Percentiles rank a stretch among this genome's conserved stretches.
Evolutionary conservation across 305 asterid species (phyloP).

Genomic region (Lippia alba): DNA sequence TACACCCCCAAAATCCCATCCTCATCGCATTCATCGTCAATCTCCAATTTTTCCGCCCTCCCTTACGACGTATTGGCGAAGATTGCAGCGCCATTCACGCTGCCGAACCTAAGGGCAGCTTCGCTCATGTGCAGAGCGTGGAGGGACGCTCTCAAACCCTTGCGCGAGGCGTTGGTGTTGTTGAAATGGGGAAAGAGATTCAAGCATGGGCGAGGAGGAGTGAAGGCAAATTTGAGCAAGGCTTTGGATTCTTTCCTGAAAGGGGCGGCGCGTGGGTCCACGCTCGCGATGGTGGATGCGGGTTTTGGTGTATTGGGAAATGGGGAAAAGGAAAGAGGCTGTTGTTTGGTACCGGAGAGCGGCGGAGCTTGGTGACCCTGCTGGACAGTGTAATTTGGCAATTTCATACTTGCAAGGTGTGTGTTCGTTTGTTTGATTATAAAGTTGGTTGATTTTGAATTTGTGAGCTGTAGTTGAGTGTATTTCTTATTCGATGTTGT

Average conservation of each 20-base stretch:
- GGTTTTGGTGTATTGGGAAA: slow-evolving; percentile 85
- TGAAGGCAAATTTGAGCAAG: slow-evolving; percentile 54
- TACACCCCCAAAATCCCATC: slow-evolving; percentile 21
- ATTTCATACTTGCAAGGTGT: slow-evolving; percentile 77
- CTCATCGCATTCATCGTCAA: slow-evolving; percentile 22
- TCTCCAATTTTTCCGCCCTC: slow-evolving; percentile 53
- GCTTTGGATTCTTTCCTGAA: slow-evolving; percentile 76
- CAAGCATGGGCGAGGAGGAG: slow-evolving; percentile 84
- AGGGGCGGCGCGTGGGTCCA: slow-evolving; percentile 93
- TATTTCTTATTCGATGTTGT: not conserved
- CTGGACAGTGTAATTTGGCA: slow-evolving; percentile 87
- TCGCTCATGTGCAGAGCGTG: slow-evolving; percentile 82
- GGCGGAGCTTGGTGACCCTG: too few species aligned
- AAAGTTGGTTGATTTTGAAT: not conserved
- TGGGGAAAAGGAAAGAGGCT: slow-evolving; percentile 67
- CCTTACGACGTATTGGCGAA: slow-evolving; percentile 66
- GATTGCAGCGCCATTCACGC: slow-evolving; percentile 66
- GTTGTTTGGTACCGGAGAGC: slow-evolving; percentile 66
- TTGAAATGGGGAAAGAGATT: slow-evolving; percentile 71
- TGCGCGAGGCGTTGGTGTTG: slow-evolving; percentile 76
- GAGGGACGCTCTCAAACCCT: slow-evolving; percentile 84
- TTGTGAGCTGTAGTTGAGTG: not conserved
- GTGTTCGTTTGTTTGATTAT: too few species aligned
- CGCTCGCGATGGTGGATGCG: slow-evolving; percentile 88
- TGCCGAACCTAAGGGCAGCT: slow-evolving; percentile 66